Percentiles rank a stretch among this genome's conserved stretches.
Conservation (phyloP, 257 asterid species). For the Oldenlandia corymbosa region DNA sequence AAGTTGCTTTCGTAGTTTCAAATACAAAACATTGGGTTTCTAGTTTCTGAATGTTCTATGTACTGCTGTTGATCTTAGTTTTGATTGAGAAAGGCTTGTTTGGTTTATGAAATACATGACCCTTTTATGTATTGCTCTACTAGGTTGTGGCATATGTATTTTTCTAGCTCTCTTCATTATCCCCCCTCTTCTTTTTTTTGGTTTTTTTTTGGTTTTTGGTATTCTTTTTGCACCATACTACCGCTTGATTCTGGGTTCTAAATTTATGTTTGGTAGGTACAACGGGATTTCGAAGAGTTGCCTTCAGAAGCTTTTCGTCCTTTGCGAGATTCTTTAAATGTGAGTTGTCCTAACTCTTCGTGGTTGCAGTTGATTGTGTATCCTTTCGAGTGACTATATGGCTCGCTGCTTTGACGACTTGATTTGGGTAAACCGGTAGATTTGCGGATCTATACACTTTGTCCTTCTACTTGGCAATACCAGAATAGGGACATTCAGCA, state of each 20-base stretch:
- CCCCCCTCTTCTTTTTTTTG: too few species aligned
- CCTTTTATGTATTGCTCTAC: too few species aligned
- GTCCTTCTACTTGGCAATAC: background rate
- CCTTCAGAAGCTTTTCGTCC: slow-evolving; percentile 97
- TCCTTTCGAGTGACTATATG: background rate
- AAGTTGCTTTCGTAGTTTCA: too few species aligned
- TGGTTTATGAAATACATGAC: too few species aligned
- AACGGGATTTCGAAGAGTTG: slow-evolving; percentile 96
- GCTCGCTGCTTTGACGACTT: background rate
- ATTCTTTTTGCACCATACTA: too few species aligned
- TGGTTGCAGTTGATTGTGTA: background rate
- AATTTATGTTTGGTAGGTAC: slow-evolving; percentile 53
- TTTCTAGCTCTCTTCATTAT: too few species aligned
- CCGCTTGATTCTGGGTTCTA: background rate
- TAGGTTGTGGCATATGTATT: too few species aligned
- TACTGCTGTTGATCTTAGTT: background rate
- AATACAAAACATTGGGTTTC: too few species aligned
- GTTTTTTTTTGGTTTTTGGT: background rate
- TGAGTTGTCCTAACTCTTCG: slow-evolving; percentile 37
- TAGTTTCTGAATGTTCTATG: background rate
- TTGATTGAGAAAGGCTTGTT: background rate
- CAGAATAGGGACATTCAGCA: background rate
- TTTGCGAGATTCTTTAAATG: slow-evolving; percentile 79
- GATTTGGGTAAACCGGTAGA: background rate
- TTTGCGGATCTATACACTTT: background rate